Evolutionary conservation across 306 rosid species (phyloP), one percentile per base, ranked within the genome.

Genomic region (Gynostemma pentaphyllum): DNA sequence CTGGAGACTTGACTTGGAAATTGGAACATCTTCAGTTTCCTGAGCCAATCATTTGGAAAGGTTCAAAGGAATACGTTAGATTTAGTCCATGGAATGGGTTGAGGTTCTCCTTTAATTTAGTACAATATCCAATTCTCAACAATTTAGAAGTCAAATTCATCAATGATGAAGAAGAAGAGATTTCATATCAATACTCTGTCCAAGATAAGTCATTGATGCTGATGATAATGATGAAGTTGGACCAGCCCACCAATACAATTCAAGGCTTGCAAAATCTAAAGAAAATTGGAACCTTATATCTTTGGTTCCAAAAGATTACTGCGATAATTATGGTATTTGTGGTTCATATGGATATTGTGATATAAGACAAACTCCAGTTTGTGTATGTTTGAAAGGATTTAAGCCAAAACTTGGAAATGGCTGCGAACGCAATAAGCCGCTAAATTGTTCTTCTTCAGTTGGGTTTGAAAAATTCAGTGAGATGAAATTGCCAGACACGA

Each of bases 401-500:
- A 22, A 11, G 11, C 84, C 84, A 0, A 80, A 57, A 0, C 75
- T 64, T 68, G 45, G 54, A 1, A 4, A 68, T 41, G 90, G 95
- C 2, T 81, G 90, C 23, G 73, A 64, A 22, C 62, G 46, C 9
- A 66, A 47, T 0, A 69, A 36, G 34, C 52, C 42, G 1, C 37
- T 79, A 72, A 79, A 16, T 4, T 80, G 76, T 14, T 39, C 42
- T 10, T 81, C 21, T 4, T 68, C 50, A 16, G 78, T 81, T 15
- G 79, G 83, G 5, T 86, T 83, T 32, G 11, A 32, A 1, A 56
- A 42, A 10, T 41, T 56, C 56, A 12, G 15, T 1, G 70, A 65
- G 36, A 5, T 79, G 71, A 83, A 83, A 50, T 22, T 64, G 71
- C 95, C 88, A 0, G 95, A 83, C 42, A 79, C 90, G 3, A 69